phyloP scores from a whole-genome alignment of 2,329 filamentous ascomycete genomes.

The Xylaria sp. region DNA sequence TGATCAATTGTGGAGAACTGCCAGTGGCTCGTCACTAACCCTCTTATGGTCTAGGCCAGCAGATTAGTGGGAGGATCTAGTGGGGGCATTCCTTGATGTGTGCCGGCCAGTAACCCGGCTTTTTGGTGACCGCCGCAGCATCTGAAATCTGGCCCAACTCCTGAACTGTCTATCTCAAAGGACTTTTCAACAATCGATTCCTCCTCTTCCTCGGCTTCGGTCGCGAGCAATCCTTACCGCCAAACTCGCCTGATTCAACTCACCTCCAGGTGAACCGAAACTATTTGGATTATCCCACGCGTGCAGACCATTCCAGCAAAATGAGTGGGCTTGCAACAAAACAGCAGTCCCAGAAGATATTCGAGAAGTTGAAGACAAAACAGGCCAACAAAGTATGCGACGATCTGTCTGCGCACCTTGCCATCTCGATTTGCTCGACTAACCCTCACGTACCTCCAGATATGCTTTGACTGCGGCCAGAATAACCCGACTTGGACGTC shows the following conservation, averaged over 20 bases:
- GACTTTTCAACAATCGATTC: conserved; percentile 10
- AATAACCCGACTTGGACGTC: conserved; percentile 99
- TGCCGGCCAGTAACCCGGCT: conserved; percentile 16
- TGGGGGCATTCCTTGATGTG: conserved; percentile 40
- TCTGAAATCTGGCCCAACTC: conserved; percentile 52
- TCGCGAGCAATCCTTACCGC: not conserved
- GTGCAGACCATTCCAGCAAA: conserved; percentile 50
- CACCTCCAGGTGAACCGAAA: not conserved
- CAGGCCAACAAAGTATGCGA: conserved; percentile 86
- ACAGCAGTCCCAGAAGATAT: conserved; percentile 95
- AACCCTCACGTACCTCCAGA: conserved; percentile 53
- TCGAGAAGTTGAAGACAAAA: conserved; percentile 96
- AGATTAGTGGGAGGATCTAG: conserved; percentile 30
- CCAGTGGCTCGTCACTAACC: conserved; percentile 28
- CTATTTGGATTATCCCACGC: not conserved
- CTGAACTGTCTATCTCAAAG: conserved; percentile 39
- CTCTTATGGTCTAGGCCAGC: conserved; percentile 32
- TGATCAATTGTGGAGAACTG: conserved; percentile 39
- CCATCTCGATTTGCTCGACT: not conserved
- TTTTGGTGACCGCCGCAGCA: conserved; percentile 37
- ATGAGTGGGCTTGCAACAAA: conserved; percentile 83
- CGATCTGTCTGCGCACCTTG: conserved; percentile 15
- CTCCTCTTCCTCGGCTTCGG: conserved; percentile 12
- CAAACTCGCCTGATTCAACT: not conserved
- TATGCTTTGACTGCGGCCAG: conserved; percentile 97